Conservation (phyloP, 345 rosid species). For the Clausena lansium region DNA sequence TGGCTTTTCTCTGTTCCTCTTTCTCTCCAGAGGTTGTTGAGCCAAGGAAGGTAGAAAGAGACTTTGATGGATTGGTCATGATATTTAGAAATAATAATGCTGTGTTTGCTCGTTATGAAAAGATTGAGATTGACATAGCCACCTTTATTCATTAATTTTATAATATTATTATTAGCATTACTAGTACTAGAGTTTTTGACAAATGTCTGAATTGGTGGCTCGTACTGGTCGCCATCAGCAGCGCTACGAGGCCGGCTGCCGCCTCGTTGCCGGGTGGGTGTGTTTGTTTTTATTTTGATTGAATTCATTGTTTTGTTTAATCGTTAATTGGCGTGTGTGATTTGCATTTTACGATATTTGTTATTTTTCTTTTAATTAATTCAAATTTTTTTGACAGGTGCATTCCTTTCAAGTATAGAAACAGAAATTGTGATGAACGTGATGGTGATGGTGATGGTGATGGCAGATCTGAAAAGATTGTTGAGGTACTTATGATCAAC, state of each 20-base stretch:
- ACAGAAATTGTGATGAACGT: not conserved
- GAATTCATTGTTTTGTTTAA: not conserved
- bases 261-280: conserved; percentile 99
- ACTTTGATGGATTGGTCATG: not conserved
- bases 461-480: conserved; percentile 26
- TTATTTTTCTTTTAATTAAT: no score
- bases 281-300: not conserved
- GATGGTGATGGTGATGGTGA: conserved; percentile 3
- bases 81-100: not conserved
- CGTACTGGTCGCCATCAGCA: conserved; percentile 99
- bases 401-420: conserved; percentile 43
- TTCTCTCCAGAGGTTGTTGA: not conserved
- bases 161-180: no score
- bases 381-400: conserved; percentile 31
- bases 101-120: not conserved
- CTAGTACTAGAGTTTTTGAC: not conserved
- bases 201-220: conserved; percentile 93
- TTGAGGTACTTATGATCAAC: conserved; percentile 46
- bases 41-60: not conserved
- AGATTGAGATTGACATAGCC: not conserved
- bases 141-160: not conserved
- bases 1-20: not conserved
- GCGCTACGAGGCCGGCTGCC: conserved; percentile 85
- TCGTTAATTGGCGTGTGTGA: not conserved
- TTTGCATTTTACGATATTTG: not conserved